These are phyloP conservation scores for Picea engelmannii DNA, from an alignment of 83 land plant species.

Conservation along the genomic window DNA sequence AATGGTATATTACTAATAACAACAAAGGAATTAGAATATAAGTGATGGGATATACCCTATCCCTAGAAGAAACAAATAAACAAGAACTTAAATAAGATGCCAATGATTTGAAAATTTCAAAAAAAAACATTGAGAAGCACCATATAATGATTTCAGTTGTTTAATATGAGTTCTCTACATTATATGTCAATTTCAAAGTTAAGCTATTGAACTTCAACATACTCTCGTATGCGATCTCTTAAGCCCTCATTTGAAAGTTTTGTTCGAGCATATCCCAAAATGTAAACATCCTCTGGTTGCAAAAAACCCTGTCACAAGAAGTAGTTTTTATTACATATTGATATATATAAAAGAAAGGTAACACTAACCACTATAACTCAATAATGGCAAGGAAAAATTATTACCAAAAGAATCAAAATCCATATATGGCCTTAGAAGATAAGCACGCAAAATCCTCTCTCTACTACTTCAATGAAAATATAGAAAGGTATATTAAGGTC, in stretches of 20 bases:
- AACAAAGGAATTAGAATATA: background rate
- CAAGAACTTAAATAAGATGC: background rate
- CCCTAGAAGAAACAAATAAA: background rate
- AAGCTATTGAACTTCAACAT: slow-evolving; percentile 18
- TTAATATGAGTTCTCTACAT: background rate
- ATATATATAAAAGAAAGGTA: background rate
- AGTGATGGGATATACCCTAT: background rate
- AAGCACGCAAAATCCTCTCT: background rate
- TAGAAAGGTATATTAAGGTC: background rate
- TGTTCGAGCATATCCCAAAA: slow-evolving; percentile 96
- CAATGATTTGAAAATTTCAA: background rate
- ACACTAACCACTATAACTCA: background rate
- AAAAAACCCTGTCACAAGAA: slow-evolving; percentile 75
- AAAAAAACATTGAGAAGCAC: background rate
- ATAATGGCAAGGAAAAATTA: background rate
- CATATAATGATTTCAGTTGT: background rate
- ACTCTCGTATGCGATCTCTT: slow-evolving; percentile 80
- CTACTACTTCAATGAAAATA: background rate
- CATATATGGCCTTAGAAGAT: background rate
- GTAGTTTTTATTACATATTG: background rate
- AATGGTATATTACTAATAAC: background rate
- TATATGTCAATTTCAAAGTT: background rate
- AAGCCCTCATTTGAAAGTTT: slow-evolving; percentile 73
- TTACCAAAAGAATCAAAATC: background rate
- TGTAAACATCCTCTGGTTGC: slow-evolving; percentile 64